Base-by-base conservation (phyloP, 1,284 basidiomycete genomes). In the Irpex sp. region DNA sequence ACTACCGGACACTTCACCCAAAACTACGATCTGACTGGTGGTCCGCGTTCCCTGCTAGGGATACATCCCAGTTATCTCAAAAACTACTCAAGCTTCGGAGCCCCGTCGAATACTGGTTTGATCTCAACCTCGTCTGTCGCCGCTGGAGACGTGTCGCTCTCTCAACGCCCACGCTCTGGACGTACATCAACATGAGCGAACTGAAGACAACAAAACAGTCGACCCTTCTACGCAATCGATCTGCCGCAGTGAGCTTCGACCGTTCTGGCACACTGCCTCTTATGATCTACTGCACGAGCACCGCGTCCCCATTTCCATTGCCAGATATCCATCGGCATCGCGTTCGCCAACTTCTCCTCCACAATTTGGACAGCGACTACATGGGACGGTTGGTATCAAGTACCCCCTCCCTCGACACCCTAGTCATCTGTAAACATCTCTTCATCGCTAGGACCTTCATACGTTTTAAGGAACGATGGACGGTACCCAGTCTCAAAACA, bases 81-180 rank as follows among this genome's bases (percentile, higher is more conserved):
- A 33, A 33, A 33, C 28, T 33, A 33, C 28, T 33, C 28, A 33
- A 33, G 28, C 28, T 33, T 33, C 28, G 28, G 28, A 33, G 28
- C 28, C 28, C 28, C 28, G 28, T 33, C 7, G 28, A 33, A 33
- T 33, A 33, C 28, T 33, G 28, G 28, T 33, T 33, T 33, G 28
- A 33, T 33, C 5, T 33, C 28, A 33, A 33, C 16, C 69, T 74
- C 19, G 73, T 75, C 10, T 74, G 69, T 14, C 69, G 53, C 8
- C 65, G 67, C 23, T 75, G 74, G 74, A 61, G 72, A 19, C 56
- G 63, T 36, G 55, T 71, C 28, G 66, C 69, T 2, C 64, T 75
- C 4, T 58, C 66, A 2, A 73, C 71, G 2, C 71, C 73, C 3
- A 62, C 67, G 8, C 61, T 75, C 4, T 75, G 73, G 73, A 67